Percentiles rank a stretch among this genome's conserved stretches.
phyloP scores from a whole-genome alignment of 805 yeast genomes.

The Pichia paraexigua region DNA sequence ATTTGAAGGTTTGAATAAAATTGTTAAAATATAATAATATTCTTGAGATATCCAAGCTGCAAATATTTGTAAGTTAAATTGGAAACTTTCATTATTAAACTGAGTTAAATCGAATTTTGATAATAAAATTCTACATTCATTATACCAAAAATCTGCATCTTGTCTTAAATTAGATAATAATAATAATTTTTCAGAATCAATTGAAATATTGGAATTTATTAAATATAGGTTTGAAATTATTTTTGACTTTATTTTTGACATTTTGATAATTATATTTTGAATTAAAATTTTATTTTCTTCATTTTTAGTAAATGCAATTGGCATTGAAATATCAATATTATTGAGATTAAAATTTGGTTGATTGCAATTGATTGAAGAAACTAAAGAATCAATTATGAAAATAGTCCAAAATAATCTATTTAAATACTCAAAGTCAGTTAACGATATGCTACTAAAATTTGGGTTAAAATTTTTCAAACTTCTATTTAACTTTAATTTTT shows the following conservation, averaged over 20 bases:
- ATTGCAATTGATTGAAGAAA: constrained; percentile 22
- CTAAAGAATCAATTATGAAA: constrained; percentile 22
- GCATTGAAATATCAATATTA: constrained; percentile 24
- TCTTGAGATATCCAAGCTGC: constrained; percentile 33
- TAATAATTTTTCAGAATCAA: constrained; percentile 26
- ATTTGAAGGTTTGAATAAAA: constrained; percentile 43
- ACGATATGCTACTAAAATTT: constrained; percentile 19
- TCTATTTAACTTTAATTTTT: constrained; percentile 37
- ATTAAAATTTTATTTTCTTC: constrained; percentile 34
- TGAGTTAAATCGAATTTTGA: constrained; percentile 11
- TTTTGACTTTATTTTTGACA: constrained; percentile 40
- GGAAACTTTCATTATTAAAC: background rate
- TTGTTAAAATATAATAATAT: constrained; percentile 39
- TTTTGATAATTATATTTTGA: constrained; percentile 31
- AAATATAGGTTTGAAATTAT: constrained; percentile 24
- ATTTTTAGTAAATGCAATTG: constrained; percentile 31
- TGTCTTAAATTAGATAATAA: constrained; percentile 29
- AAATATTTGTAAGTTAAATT: constrained; percentile 23
- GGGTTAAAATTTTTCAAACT: constrained; percentile 29
- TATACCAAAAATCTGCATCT: constrained; percentile 33
- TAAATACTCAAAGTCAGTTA: constrained; percentile 34
- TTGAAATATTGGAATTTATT: constrained; percentile 18
- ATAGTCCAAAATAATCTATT: constrained; percentile 31
- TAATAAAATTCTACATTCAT: constrained; percentile 17
- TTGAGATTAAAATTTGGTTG: constrained; percentile 24